Conservation (phyloP, 1,284 basidiomycete genomes). For the Boletus sp. region DNA sequence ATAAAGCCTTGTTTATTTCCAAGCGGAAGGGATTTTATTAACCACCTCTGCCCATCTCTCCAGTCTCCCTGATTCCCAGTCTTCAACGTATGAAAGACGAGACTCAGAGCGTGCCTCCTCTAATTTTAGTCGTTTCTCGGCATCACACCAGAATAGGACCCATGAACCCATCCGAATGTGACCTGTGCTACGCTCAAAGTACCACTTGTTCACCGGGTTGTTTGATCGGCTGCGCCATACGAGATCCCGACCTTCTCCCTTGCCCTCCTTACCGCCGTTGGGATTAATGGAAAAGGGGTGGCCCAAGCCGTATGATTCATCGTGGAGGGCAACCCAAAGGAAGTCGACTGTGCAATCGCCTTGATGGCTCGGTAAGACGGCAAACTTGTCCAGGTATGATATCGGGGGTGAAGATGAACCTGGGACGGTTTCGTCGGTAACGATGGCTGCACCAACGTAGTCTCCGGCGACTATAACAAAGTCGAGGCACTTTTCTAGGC, state of each 20-base stretch:
- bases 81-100: constrained; percentile 71
- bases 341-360: constrained; percentile 99
- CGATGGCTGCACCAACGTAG: constrained; percentile 93
- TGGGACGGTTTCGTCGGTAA: constrained; percentile 73
- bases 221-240: constrained; percentile 92
- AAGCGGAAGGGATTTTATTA: constrained; percentile 76
- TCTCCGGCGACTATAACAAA: constrained; percentile 96
- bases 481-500: constrained; percentile 77
- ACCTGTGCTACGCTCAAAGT: constrained; percentile 93
- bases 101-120: constrained; percentile 59
- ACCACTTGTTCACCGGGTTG: constrained; percentile 99
- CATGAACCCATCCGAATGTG: constrained; percentile 82
- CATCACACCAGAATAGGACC: constrained; percentile 99
- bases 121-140: constrained; percentile 74
- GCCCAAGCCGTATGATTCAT: constrained; percentile 96
- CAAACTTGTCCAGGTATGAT: constrained; percentile 98
- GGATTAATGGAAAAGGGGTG: constrained; percentile 93
- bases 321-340: constrained; percentile 96
- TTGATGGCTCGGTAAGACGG: constrained; percentile 90
- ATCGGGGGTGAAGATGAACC: constrained; percentile 47
- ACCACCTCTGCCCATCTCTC: constrained; percentile 72
- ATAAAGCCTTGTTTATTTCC: constrained; percentile 44
- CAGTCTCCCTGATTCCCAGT: constrained; percentile 79
- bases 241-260: constrained; percentile 88
- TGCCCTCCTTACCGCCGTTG: constrained; percentile 86